These are phyloP conservation scores for Escallonia herrerae DNA, from an alignment of 129 eudicot species.

Conservation along the genomic window DNA sequence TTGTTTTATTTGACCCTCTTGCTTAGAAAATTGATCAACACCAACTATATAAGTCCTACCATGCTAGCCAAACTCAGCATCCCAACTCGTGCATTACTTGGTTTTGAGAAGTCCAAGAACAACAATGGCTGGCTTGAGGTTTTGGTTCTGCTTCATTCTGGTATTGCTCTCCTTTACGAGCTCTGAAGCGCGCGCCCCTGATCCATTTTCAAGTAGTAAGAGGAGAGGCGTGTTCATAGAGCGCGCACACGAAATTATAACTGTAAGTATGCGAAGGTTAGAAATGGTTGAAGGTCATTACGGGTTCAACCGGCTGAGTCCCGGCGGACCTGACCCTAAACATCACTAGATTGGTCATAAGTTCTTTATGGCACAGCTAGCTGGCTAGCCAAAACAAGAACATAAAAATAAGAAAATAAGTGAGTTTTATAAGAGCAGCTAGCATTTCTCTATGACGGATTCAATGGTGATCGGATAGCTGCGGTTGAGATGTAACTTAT, in stretches of 20 bases:
- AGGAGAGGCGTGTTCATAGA: slow-evolving; percentile 26
- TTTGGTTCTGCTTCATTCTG: slow-evolving; percentile 29
- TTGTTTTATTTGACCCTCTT: slow-evolving; percentile 6
- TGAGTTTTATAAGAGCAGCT: background rate
- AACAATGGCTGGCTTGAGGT: slow-evolving; percentile 32
- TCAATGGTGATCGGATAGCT: background rate
- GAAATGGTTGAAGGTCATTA: slow-evolving; percentile 20
- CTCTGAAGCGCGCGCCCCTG: slow-evolving; percentile 25
- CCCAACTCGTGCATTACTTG: slow-evolving; percentile 15
- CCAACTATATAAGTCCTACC: slow-evolving; percentile 31
- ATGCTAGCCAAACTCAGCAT: background rate
- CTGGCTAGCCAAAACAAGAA: background rate
- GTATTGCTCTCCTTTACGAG: slow-evolving; percentile 18
- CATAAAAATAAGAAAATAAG: background rate
- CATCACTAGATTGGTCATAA: slow-evolving; percentile 31
- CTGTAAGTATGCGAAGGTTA: slow-evolving; percentile 25
- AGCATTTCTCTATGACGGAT: background rate
- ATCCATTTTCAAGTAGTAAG: background rate
- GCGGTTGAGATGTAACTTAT: slow-evolving; percentile 1
- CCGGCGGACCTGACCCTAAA: slow-evolving; percentile 60
- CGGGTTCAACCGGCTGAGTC: slow-evolving; percentile 34
- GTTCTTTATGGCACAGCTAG: background rate
- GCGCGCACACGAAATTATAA: slow-evolving; percentile 31
- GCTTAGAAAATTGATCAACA: slow-evolving; percentile 10
- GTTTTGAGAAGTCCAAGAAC: background rate